Base-by-base conservation (phyloP, 2,329 filamentous ascomycete genomes). In the Diaporthe vaccinii region DNA sequence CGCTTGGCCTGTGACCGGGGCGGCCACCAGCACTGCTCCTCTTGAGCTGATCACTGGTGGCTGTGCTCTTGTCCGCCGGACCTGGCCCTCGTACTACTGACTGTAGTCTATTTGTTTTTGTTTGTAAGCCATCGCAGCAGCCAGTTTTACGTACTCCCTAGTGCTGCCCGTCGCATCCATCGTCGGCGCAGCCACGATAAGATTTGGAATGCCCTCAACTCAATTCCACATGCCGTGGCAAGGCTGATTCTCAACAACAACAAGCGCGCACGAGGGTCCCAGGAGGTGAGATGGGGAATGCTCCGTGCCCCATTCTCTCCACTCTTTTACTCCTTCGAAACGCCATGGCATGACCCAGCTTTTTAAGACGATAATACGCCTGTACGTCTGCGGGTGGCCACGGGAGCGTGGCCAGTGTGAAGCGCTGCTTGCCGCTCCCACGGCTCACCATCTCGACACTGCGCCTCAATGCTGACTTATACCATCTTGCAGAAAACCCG, bases 171-270 rank as follows among this genome's bases (percentile, higher is more conserved):
- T 53, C 34, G 49, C 46, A 17, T 15, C 28, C 46, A 41, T 36
- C 20, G 34, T 31, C 25, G 46, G 65, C 65, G 65, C 65, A 53
- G 65, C 22, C 46, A 49, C 31, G 34, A 55, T 46, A 25, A 25
- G 46, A 68, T 68, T 68, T 68, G 65, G 46, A 68, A 68, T 68
- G 65, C 65, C 65, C 28, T 68, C 62, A 68, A 39, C 44, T 28
- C 22, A 53, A 34, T 39, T 20, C 59, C 59, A 44, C 41, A 14
- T 49, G 25, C 25, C 22, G 25, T 31, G 15, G 41, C 61, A 34
- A 65, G 61, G 61, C 61, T 49, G 61, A 65, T 59, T 59, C 39
- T 39, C 20, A n/a, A 61, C 22, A 7, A 61, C 22, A 7, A 25
- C 57, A 39, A 4, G 22, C 57, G 10, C 20, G 31, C 41, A 39